Evolutionary conservation across 805 yeast genomes (phyloP), one percentile per base, ranked within the genome.

Genomic region (Candida dendrica): DNA sequence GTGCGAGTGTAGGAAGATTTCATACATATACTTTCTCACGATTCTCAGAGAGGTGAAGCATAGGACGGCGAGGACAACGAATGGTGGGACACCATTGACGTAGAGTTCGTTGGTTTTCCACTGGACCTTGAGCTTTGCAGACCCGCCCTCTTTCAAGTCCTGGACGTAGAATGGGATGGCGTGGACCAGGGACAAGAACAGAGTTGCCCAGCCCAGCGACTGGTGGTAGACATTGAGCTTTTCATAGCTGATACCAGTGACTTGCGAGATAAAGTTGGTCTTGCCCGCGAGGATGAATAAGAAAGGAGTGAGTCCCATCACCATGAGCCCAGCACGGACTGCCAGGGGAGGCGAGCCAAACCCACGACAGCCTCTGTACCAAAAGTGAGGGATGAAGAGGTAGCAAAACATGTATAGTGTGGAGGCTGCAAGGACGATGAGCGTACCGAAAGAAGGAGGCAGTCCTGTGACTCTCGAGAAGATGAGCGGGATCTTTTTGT

Each of bases 291-390:
- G 51, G 3, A 74, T 60, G 41, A 68, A 66, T 32, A 75, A 55
- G 50, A 74, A 72, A 0, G 82, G 81, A 7, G 72, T 63, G 36
- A 75, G 56, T 0, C 77, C 76, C 27, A 67, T 59, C 1, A 75
- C 68, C 69, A 71, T 68, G 24, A 74, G 46, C 2, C 81, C 81
- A 1, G 80, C 62, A 38, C 82, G 56, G 1, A 73, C 69, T 0
- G 77, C 78, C 30, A 77, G 45, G 9, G 81, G 82, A n/a, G 81
- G 78, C 3, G 78, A 64, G 2, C 82, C 83, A 55, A 75, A 76
- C 0, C 76, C 77, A 4, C 58, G 30, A 52, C 83, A 77, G 0
- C 59, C 74, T 42, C 81, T 58, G 46, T 71, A 72, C 68, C 72
- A 75, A 38, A 66, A 65, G 40, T 69, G 74, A 6, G 81, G 81